Percentiles rank a stretch among this genome's conserved stretches.
Evolutionary conservation across 495 filamentous ascomycete genomes (phyloP).

Genomic region (Trichoderma gamsii): DNA sequence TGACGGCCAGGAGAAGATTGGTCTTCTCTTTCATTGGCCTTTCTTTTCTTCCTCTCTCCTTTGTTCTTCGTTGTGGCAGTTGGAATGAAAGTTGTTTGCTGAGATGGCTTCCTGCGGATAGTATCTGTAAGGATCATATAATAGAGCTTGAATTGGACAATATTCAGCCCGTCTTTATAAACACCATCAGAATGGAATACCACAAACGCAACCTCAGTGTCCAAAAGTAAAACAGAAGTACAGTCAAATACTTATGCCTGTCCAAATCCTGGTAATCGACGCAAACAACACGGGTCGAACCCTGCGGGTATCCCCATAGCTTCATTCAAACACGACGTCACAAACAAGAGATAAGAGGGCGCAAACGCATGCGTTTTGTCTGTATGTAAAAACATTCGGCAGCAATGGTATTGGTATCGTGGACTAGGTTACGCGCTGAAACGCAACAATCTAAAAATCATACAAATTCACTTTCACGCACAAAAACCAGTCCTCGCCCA

Average conservation of each 20-base stretch:
- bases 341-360: neutral
- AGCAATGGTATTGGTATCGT: constrained; percentile 14
- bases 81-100: neutral
- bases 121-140: neutral
- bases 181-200: too few relatives aligned
- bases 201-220: too few relatives aligned
- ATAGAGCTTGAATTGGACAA: too few relatives aligned
- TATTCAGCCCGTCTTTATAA: too few relatives aligned
- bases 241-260: too few relatives aligned
- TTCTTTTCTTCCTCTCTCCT: neutral
- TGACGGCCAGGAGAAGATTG: neutral
- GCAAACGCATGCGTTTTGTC: neutral
- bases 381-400: neutral
- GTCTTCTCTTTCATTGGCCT: neutral
- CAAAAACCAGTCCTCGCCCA: constrained; percentile 13
- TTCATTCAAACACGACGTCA: neutral
- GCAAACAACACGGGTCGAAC: too few relatives aligned
- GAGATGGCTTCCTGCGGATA: neutral
- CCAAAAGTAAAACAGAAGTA: too few relatives aligned
- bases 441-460: constrained; percentile 10
- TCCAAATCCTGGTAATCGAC: too few relatives aligned
- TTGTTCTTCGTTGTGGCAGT: neutral
- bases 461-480: constrained; percentile 9
- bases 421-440: constrained; percentile 14
- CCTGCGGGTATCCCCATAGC: too few relatives aligned